phyloP scores from a whole-genome alignment of 306 rosid genomes.

The Quercus gilva region DNA sequence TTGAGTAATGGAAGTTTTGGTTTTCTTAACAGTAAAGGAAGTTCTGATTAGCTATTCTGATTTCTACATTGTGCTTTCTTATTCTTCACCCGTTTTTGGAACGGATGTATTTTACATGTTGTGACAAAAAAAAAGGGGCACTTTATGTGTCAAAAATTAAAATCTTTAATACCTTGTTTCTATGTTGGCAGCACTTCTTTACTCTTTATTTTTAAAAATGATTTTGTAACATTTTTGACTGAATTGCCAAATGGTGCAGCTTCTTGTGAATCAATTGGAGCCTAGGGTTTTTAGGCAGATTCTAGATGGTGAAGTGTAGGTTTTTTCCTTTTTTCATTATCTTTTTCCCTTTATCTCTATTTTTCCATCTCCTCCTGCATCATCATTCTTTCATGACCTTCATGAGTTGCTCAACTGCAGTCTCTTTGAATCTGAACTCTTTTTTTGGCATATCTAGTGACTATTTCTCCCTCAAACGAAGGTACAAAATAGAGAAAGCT shows the following conservation, averaged over 20 bases:
- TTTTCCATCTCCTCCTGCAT: no score
- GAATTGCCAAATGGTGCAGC: conserved; percentile 37
- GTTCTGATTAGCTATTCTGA: no score
- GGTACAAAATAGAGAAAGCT: background rate
- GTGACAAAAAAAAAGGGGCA: background rate
- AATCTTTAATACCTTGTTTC: background rate
- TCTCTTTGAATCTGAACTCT: background rate
- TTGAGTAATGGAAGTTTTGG: no score
- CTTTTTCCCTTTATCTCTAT: no score
- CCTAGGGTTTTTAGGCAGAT: conserved; percentile 25
- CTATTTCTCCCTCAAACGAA: no score
- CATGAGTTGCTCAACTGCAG: background rate
- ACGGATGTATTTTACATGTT: background rate
- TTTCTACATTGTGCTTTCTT: no score
- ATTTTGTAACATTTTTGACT: no score
- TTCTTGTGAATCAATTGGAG: conserved; percentile 80
- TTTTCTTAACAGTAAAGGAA: no score
- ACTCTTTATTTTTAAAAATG: no score
- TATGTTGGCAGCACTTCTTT: background rate
- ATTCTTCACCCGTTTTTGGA: background rate
- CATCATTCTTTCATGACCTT: background rate
- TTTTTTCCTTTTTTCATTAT: no score
- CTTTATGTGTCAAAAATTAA: background rate
- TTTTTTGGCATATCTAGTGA: background rate
- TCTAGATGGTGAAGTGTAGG: no score